phyloP scores from a whole-genome alignment of 2,329 filamentous ascomycete species.

The Nemania bipapillata region DNA sequence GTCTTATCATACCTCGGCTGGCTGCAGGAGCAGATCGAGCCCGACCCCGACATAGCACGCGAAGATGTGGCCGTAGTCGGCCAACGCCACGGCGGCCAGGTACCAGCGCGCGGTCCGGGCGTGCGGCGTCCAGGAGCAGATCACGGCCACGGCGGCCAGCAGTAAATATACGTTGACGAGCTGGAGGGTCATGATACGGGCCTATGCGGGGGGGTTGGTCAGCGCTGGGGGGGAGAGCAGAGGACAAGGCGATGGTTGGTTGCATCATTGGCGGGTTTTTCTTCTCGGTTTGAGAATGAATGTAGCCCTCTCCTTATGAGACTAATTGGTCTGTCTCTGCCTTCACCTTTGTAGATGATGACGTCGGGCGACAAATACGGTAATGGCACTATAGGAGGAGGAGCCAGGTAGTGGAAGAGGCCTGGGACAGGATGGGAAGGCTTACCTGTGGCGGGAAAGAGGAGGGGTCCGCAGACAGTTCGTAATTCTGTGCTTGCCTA shows the following conservation, averaged over 20 bases:
- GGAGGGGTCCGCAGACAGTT: slow-evolving; percentile 21
- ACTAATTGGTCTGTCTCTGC: too few species aligned
- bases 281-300: too few species aligned
- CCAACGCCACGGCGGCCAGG: slow-evolving; percentile 48
- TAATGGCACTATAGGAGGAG: too few species aligned
- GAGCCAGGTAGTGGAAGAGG: neutral
- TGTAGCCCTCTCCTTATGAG: too few species aligned
- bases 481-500: slow-evolving; percentile 44
- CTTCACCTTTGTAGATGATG: too few species aligned
- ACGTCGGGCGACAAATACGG: too few species aligned
- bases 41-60: slow-evolving; percentile 49
- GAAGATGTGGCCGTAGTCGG: slow-evolving; percentile 53
- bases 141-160: slow-evolving; percentile 47
- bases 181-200: slow-evolving; percentile 44
- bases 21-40: slow-evolving; percentile 43
- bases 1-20: slow-evolving; percentile 21
- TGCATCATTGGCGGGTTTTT: too few species aligned
- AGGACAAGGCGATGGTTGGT: neutral
- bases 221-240: slow-evolving; percentile 17
- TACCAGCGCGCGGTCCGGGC: slow-evolving; percentile 44
- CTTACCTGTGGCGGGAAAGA: slow-evolving; percentile 36
- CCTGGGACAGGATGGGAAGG: neutral
- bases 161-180: slow-evolving; percentile 51
- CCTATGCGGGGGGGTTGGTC: slow-evolving; percentile 37
- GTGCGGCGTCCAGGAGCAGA: slow-evolving; percentile 50